Evolutionary conservation across 1,139 yeast species (phyloP), one percentile per base, ranked within the genome.

Genomic region (Eremothecium cymbalariae): DNA sequence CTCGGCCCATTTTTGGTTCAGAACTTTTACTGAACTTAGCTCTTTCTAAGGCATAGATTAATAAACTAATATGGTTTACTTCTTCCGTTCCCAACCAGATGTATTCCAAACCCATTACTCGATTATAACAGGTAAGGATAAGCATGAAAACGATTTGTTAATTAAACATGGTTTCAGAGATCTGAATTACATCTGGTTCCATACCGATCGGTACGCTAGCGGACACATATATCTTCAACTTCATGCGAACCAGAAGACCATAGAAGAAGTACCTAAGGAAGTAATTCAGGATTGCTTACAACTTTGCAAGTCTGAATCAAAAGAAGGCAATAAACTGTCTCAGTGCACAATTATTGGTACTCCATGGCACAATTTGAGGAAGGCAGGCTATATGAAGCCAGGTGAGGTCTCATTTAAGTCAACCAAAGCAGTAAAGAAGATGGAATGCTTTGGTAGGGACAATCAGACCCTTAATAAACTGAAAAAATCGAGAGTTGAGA

Each of bases 401-500:
- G 95, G 94, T 4, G 85, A 86, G 30, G 94, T 83, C 4, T 73
- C 84, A 1, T 84, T 82, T 57, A 68, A 69, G 47, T 75, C 77
- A 37, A 67, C 67, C 3, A 67, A 68, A 41, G 59, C 60, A 34
- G 78, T 80, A 20, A 72, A 65, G 44, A 67, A 75, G 42, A 57
- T 75, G 18, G 69, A 67, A 44, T 68, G 84, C 21, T 69, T 67
- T 36, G 70, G 69, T 31, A 68, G 78, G 40, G 77, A 78, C 31
- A 81, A 78, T 48, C 61, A 71, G n/a, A 63, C 79, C 2, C 54
- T 83, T 32, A 83, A 81, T 50, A 67, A 76, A 43, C 59, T 83
- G 41, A 74, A 71, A 51, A 82, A 79, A 57, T 78, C 93, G 6
- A 72, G 76, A 43, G 62, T 71, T 2, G 84, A 80, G 31, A 59